phyloP scores from a whole-genome alignment of 2,329 filamentous ascomycete species.

The Aspergillus sp. region DNA sequence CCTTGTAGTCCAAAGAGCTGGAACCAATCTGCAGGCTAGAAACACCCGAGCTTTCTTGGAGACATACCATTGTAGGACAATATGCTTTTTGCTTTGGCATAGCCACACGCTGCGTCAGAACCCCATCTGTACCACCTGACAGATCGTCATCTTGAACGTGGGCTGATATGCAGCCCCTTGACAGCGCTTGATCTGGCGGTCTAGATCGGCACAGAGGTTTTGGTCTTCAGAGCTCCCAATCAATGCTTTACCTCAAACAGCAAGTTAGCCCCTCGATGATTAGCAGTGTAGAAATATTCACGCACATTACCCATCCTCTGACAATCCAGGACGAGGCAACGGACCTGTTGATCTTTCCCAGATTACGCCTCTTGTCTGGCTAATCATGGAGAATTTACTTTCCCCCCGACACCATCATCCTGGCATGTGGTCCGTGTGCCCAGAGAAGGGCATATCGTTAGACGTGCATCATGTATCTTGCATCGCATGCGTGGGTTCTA shows the following conservation, averaged over 20 bases:
- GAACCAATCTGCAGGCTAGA: no score
- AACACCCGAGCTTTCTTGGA: no score
- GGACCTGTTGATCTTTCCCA: not conserved
- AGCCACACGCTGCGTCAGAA: not conserved
- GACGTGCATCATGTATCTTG: not conserved
- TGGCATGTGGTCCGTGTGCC: not conserved
- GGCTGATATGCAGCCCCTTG: not conserved
- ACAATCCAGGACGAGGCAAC: not conserved
- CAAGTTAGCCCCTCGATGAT: no score
- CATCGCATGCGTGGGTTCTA: not conserved
- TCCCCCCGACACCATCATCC: not conserved
- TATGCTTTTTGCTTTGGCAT: not conserved
- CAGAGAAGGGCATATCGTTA: not conserved
- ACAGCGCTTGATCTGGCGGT: not conserved
- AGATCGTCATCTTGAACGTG: not conserved
- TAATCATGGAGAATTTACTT: not conserved
- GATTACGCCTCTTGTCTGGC: not conserved
- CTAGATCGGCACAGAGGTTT: not conserved
- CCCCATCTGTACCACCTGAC: not conserved
- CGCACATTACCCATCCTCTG: not conserved
- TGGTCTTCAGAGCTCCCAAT: not conserved
- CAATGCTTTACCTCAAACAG: no score
- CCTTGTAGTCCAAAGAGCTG: no score
- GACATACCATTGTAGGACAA: not conserved
- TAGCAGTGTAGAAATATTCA: not conserved